Evolutionary conservation across 257 asterid genomes (phyloP).

Genomic region (Lycium ferocissimum): DNA sequence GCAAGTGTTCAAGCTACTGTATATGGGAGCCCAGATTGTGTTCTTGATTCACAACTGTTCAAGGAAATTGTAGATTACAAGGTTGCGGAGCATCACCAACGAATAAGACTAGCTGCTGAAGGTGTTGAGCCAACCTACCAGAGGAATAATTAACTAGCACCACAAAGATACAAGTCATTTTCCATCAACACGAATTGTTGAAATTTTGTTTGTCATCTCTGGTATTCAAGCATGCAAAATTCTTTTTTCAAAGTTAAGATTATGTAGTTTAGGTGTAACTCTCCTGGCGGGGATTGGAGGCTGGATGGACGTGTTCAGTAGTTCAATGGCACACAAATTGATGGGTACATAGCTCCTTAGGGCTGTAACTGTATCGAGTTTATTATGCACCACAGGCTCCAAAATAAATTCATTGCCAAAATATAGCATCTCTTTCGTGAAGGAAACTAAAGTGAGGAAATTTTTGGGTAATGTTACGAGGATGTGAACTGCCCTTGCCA

Average conservation of each 20-base stretch:
- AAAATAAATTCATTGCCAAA: neutral
- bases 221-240: slow-evolving; percentile 2
- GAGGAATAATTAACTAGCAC: slow-evolving; percentile 7
- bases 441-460: neutral
- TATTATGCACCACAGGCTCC: neutral
- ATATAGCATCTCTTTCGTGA: neutral
- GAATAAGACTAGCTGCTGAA: slow-evolving; percentile 69
- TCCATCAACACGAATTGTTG: neutral
- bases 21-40: slow-evolving; percentile 86
- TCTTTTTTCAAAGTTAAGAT: neutral
- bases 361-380: neutral
- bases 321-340: neutral
- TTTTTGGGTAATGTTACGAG: neutral
- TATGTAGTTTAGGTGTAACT: neutral
- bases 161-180: neutral
- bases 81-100: slow-evolving; percentile 85
- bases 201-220: neutral
- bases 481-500: neutral
- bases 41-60: slow-evolving; percentile 67
- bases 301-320: neutral
- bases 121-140: slow-evolving; percentile 34
- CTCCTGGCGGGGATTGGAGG: neutral
- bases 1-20: slow-evolving; percentile 95
- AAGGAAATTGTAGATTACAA: slow-evolving; percentile 81
- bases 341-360: neutral